Percentiles rank a stretch among this genome's conserved stretches.
phyloP scores from a whole-genome alignment of 164 flowering plant genomes.

The Umbellularia californica region DNA sequence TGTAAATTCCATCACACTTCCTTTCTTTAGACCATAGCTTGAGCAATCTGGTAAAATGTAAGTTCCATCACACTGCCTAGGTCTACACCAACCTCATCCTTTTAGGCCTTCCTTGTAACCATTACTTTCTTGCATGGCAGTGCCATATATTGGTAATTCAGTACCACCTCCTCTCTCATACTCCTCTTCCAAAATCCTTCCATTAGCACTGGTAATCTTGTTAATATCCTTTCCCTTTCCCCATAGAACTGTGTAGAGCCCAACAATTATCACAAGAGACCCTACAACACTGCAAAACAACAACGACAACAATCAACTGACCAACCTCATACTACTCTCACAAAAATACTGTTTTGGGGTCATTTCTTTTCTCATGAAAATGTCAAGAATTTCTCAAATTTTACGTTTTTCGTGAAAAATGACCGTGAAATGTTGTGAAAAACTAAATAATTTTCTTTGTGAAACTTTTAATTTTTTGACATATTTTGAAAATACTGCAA shows the following conservation, averaged over 20 bases:
- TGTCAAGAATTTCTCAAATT: too few species aligned
- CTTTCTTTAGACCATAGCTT: background rate
- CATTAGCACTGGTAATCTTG: background rate
- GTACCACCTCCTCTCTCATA: constrained; percentile 4
- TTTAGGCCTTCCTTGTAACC: background rate
- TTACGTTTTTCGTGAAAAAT: too few species aligned
- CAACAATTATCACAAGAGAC: constrained; percentile 58
- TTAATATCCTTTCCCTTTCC: constrained; percentile 58
- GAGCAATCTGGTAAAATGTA: constrained; percentile 6
- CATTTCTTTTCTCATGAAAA: background rate
- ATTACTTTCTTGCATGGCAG: background rate
- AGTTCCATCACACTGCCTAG: background rate
- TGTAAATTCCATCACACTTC: background rate
- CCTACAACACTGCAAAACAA: constrained; percentile 48
- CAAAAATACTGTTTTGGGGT: background rate
- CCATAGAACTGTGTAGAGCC: constrained; percentile 83
- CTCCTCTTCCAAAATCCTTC: background rate
- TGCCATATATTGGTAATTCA: constrained; percentile 15
- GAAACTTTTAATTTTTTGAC: too few species aligned
- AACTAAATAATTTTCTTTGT: background rate
- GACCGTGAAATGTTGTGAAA: background rate
- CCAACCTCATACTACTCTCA: background rate
- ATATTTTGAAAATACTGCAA: too few species aligned
- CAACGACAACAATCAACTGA: background rate
- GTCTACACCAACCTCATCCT: background rate